Evolutionary conservation across 2,329 filamentous ascomycete genomes (phyloP).

Genomic region (Huntiella savannae): DNA sequence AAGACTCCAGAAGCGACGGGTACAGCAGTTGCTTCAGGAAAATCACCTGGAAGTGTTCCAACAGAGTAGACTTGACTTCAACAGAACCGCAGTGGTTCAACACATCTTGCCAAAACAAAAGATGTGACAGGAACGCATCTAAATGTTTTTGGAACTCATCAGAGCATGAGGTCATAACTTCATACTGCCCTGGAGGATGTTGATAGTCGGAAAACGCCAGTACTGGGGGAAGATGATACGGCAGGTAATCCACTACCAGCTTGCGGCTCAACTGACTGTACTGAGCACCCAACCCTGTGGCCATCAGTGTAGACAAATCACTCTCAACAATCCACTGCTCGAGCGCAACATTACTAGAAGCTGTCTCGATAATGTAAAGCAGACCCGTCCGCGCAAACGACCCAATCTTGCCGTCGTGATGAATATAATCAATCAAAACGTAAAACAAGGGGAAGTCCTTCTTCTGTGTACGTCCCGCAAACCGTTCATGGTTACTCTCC

Average conservation of each 20-base stretch:
- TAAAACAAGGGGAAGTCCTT: conserved; percentile 95
- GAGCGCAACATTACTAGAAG: conserved; percentile 59
- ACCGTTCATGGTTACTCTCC: conserved; percentile 49
- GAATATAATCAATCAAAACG: conserved; percentile 86
- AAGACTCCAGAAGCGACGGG: conserved; percentile 87
- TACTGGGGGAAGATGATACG: conserved; percentile 60
- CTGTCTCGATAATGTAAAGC: conserved; percentile 88
- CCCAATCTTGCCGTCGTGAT: conserved; percentile 82
- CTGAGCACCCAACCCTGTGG: conserved; percentile 70
- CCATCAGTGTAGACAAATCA: conserved; percentile 91
- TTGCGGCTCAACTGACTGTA: conserved; percentile 53
- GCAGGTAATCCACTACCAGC: conserved; percentile 59
- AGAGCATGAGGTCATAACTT: conserved; percentile 56
- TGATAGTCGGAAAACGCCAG: conserved; percentile 78
- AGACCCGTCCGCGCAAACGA: conserved; percentile 91
- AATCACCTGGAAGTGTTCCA: conserved; percentile 93
- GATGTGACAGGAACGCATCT: conserved; percentile 81
- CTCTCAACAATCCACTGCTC: conserved; percentile 97
- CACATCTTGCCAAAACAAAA: conserved; percentile 96
- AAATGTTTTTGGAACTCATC: conserved; percentile 68
- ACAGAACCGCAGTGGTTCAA: conserved; percentile 83
- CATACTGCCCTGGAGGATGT: conserved; percentile 47
- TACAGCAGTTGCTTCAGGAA: conserved; percentile 94
- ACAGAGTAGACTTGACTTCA: conserved; percentile 77
- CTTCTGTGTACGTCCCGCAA: conserved; percentile 69